A percentile compares a stretch with the other conserved stretches of the same genome.
These are phyloP conservation scores for Chamaecrista fasciculata DNA, from an alignment of 306 rosid genomes.

Conservation along the genomic window DNA sequence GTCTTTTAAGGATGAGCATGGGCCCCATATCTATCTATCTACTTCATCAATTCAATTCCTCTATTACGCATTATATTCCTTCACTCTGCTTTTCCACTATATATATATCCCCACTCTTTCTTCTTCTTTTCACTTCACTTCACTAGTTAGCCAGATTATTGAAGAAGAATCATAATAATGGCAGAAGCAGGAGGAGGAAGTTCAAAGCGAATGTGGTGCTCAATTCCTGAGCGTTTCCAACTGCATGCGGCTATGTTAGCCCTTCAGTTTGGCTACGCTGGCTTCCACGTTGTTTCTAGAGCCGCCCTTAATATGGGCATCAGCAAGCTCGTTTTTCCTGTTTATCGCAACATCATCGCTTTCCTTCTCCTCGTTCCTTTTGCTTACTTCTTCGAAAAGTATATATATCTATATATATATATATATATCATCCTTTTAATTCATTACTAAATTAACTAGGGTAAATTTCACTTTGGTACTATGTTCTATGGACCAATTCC, in stretches of 20 bases:
- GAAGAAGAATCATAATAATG: conserved; percentile 30
- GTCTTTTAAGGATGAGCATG: conserved; percentile 47
- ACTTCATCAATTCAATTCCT: background rate
- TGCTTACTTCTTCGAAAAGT: conserved; percentile 82
- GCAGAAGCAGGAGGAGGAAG: conserved; percentile 51
- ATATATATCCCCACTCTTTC: conserved; percentile 45
- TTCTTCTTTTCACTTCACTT: conserved; percentile 35
- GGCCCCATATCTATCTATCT: conserved; percentile 13
- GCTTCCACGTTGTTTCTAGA: conserved; percentile 84
- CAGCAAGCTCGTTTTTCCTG: conserved; percentile 82
- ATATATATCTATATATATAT: too few relatives aligned
- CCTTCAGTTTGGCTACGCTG: conserved; percentile 88
- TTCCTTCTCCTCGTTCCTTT: conserved; percentile 81
- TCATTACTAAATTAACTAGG: too few relatives aligned
- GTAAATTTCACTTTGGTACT: too few relatives aligned
- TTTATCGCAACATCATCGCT: conserved; percentile 82
- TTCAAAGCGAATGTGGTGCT: conserved; percentile 68
- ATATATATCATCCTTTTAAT: too few relatives aligned
- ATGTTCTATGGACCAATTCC: too few relatives aligned
- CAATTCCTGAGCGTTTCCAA: conserved; percentile 66
- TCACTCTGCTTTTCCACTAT: conserved; percentile 25
- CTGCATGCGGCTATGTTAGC: conserved; percentile 89
- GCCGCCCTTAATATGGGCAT: conserved; percentile 93
- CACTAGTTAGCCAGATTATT: too few relatives aligned
- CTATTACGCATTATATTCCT: too few relatives aligned